phyloP scores from a whole-genome alignment of 495 filamentous ascomycete genomes.

The Umbilicaria muhlenbergii region DNA sequence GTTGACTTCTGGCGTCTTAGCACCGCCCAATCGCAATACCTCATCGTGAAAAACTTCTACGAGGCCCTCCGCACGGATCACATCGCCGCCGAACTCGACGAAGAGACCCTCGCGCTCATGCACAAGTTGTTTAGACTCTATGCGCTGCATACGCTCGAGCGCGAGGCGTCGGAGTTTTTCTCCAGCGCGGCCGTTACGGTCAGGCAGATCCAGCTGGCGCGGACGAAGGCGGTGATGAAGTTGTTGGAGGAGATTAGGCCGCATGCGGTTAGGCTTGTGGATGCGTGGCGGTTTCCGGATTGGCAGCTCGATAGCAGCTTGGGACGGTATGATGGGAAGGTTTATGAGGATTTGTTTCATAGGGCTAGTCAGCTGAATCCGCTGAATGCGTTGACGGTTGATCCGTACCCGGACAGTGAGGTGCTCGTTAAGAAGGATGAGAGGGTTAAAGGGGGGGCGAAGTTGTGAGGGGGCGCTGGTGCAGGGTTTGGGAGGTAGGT shows the following conservation, averaged over 20 bases:
- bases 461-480: too few species aligned
- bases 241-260: conserved; percentile 50
- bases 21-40: conserved; percentile 53
- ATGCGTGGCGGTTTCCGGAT: conserved; percentile 53
- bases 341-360: conserved; percentile 55
- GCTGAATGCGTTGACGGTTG: conserved; percentile 46
- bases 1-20: conserved; percentile 60
- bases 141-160: conserved; percentile 48
- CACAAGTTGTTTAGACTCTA: conserved; percentile 51
- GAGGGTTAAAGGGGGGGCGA: background rate
- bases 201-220: conserved; percentile 45
- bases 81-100: conserved; percentile 30
- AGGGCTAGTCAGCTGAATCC: conserved; percentile 51
- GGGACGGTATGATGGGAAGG: conserved; percentile 48
- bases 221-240: conserved; percentile 44
- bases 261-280: conserved; percentile 48
- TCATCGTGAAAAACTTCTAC: conserved; percentile 58
- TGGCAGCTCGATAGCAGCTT: conserved; percentile 53
- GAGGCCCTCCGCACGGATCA: conserved; percentile 40
- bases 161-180: conserved; percentile 51
- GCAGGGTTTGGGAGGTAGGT: too few species aligned
- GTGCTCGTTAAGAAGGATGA: conserved; percentile 41
- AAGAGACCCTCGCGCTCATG: conserved; percentile 34
- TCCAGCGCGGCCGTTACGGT: conserved; percentile 44
- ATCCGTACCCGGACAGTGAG: conserved; percentile 49